Conservation (phyloP, 768 basidiomycete genomes). For the Kwoniella heveanensis region DNA sequence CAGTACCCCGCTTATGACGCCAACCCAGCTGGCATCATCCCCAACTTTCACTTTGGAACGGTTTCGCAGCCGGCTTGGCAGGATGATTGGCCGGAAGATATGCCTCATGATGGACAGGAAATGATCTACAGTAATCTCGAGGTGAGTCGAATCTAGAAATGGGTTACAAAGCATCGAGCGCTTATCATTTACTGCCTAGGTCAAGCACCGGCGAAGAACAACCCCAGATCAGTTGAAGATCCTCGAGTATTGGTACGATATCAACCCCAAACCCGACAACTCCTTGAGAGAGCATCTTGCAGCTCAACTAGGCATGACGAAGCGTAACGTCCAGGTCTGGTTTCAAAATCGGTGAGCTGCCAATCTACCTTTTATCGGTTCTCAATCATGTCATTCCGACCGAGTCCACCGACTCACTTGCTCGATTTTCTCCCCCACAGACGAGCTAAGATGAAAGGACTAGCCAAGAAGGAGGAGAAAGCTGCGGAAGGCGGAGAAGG, state of each 20-base stretch:
- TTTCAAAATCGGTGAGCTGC: constrained; percentile 53
- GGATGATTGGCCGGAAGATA: constrained; percentile 22
- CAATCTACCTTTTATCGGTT: neutral
- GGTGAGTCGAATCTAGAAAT: no score
- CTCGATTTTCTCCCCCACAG: no score
- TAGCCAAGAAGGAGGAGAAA: constrained; percentile 38
- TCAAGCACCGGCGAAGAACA: constrained; percentile 91
- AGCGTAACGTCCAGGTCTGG: constrained; percentile 90
- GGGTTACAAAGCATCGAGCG: no score
- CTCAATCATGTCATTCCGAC: no score
- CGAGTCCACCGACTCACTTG: no score
- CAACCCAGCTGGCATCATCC: constrained; percentile 10
- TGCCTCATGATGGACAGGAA: constrained; percentile 17
- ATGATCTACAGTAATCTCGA: constrained; percentile 28
- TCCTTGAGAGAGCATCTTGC: constrained; percentile 76
- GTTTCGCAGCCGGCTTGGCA: constrained; percentile 11
- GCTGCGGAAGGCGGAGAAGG: constrained; percentile 1
- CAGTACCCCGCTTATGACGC: constrained; percentile 4
- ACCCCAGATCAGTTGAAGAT: constrained; percentile 83
- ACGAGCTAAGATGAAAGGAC: constrained; percentile 45
- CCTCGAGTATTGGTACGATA: constrained; percentile 81
- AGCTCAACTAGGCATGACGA: constrained; percentile 82
- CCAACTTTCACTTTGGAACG: constrained; percentile 22
- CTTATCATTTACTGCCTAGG: no score
- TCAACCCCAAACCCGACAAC: constrained; percentile 85